A percentile compares a stretch with the other conserved stretches of the same genome.
Evolutionary conservation across 2,329 filamentous ascomycete species (phyloP).

Genomic region (Neophaeococcomyces aloes): DNA sequence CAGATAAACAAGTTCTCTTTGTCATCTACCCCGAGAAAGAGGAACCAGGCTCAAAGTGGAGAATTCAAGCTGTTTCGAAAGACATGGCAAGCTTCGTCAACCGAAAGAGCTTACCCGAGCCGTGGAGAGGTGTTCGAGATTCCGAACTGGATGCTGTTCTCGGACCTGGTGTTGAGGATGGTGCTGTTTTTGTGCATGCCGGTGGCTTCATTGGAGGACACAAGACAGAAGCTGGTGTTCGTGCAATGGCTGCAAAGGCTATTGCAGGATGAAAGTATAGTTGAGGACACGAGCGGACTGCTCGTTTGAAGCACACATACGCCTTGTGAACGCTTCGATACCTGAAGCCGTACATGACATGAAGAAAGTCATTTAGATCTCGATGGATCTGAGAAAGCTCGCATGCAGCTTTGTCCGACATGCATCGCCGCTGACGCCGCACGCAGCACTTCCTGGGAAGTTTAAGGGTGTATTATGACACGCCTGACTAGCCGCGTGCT

Average conservation of each 20-base stretch:
- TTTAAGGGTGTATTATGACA: too few relatives aligned
- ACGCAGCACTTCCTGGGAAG: too few relatives aligned
- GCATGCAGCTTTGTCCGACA: too few relatives aligned
- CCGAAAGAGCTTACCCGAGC: constrained; percentile 78
- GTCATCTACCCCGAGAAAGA: constrained; percentile 84
- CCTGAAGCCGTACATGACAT: too few relatives aligned
- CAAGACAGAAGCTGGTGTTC: constrained; percentile 76
- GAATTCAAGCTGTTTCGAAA: constrained; percentile 83
- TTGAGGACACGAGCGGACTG: background rate
- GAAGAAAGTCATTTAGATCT: too few relatives aligned
- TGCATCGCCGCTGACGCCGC: too few relatives aligned
- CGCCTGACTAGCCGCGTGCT: too few relatives aligned
- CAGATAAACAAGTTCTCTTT: constrained; percentile 58
- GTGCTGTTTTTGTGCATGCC: constrained; percentile 86
- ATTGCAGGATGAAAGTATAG: constrained; percentile 21
- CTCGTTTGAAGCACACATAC: background rate
- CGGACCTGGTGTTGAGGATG: constrained; percentile 31
- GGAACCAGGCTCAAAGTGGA: constrained; percentile 70
- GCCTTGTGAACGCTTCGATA: background rate
- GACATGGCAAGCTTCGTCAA: constrained; percentile 80
- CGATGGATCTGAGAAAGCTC: too few relatives aligned
- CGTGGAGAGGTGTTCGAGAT: constrained; percentile 85
- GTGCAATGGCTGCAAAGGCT: constrained; percentile 60
- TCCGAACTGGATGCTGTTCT: constrained; percentile 60
- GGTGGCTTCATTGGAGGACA: constrained; percentile 95